Percentiles rank a stretch among this genome's conserved stretches.
Evolutionary conservation across 331 rosid species (phyloP).

Genomic region (Ulmus americana): DNA sequence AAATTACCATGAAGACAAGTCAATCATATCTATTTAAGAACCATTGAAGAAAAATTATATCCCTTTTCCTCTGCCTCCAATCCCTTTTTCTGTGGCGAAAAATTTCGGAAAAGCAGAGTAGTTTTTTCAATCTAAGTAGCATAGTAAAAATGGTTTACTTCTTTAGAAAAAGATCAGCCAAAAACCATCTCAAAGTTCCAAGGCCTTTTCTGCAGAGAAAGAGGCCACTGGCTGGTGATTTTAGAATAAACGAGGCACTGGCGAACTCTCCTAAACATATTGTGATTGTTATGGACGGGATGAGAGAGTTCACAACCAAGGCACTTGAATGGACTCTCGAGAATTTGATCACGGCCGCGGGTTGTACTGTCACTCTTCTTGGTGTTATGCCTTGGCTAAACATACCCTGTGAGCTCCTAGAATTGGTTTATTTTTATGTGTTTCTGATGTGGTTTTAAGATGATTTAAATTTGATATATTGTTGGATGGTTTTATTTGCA

Average conservation of each 20-base stretch:
- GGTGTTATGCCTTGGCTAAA: constrained; percentile 62
- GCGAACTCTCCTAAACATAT: constrained; percentile 20
- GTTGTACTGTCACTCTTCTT: constrained; percentile 42
- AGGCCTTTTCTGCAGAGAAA: not conserved
- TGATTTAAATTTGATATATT: not conserved
- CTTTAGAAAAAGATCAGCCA: not conserved
- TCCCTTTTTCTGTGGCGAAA: not conserved
- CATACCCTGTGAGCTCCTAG: constrained; percentile 35
- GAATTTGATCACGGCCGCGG: constrained; percentile 22
- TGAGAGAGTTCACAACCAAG: constrained; percentile 42
- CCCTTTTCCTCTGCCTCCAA: not conserved
- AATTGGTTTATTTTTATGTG: not conserved
- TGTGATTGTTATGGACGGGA: constrained; percentile 54
- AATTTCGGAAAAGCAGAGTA: not conserved
- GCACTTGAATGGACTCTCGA: constrained; percentile 43
- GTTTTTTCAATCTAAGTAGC: not conserved
- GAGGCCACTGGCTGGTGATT: constrained; percentile 15
- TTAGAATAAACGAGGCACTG: constrained; percentile 5
- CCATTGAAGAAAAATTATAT: not conserved
- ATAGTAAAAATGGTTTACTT: constrained; percentile 15
- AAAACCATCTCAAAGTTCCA: not conserved
- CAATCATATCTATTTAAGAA: not conserved
- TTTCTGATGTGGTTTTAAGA: not conserved
- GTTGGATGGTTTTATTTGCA: constrained; percentile 10
- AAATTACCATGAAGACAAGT: not conserved